Evolutionary conservation across 768 basidiomycete species (phyloP).

Genomic region (Naganishia friedmannii): DNA sequence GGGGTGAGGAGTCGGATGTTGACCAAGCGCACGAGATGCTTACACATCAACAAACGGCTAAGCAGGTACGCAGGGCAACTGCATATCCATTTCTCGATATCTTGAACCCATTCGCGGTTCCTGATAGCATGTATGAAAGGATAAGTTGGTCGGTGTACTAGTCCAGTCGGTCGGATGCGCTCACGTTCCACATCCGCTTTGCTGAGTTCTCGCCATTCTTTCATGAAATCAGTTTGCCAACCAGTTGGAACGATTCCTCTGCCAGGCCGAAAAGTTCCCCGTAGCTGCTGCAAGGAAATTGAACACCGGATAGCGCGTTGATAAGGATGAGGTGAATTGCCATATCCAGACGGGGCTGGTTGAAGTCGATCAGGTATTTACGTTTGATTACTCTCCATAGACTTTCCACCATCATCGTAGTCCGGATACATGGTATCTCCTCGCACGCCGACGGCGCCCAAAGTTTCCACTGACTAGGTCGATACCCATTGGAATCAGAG

Average conservation of each 20-base stretch:
- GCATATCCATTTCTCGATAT: neutral
- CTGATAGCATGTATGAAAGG: neutral
- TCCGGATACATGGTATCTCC: neutral
- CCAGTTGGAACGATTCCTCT: no score
- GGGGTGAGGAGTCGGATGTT: neutral
- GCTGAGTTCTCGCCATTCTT: no score
- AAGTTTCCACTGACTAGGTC: neutral
- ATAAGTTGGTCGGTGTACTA: no score
- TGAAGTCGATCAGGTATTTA: slow-evolving; percentile 1
- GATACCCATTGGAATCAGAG: neutral
- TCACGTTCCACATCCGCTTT: no score
- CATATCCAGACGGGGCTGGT: neutral
- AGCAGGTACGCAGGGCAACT: neutral
- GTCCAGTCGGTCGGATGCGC: no score
- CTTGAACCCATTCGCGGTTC: neutral
- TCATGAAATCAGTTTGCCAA: no score
- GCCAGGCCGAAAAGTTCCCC: no score
- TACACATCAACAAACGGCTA: neutral
- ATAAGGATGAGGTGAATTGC: neutral
- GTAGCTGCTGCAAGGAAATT: no score
- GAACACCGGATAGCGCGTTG: no score
- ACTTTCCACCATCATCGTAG: neutral
- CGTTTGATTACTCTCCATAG: neutral
- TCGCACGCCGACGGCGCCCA: neutral
- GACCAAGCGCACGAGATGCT: neutral